phyloP scores from a whole-genome alignment of 2,329 filamentous ascomycete species.

The Rhynchosporium graminicola region DNA sequence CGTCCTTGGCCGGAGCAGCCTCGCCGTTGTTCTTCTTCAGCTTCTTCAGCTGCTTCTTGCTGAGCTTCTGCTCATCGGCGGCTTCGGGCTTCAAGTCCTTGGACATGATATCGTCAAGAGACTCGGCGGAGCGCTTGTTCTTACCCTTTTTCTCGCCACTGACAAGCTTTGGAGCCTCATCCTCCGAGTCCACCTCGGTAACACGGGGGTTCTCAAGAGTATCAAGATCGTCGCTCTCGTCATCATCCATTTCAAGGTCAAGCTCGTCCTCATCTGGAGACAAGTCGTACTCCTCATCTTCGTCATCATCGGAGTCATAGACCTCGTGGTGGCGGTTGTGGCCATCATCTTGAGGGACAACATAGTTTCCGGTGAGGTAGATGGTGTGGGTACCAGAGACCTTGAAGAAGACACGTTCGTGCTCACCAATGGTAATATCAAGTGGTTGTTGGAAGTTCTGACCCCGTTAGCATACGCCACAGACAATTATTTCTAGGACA shows the following conservation, averaged over 20 bases:
- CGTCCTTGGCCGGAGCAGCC: conserved; percentile 62
- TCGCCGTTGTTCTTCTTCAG: conserved; percentile 98
- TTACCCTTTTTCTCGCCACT: conserved; percentile 64
- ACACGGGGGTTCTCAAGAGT: conserved; percentile 77
- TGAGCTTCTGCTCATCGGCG: conserved; percentile 71
- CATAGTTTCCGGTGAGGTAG: conserved; percentile 94
- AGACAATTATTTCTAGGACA: conserved; percentile 37
- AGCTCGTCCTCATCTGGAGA: conserved; percentile 80
- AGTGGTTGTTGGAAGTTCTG: conserved; percentile 95
- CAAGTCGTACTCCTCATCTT: conserved; percentile 76
- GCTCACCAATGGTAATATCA: conserved; percentile 86
- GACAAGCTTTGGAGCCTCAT: conserved; percentile 67
- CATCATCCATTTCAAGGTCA: conserved; percentile 53
- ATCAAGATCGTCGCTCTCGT: conserved; percentile 76
- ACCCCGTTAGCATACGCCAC: conserved; percentile 36
- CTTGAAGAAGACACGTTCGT: conserved; percentile 89
- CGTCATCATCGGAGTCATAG: conserved; percentile 60
- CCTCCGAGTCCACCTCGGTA: conserved; percentile 78
- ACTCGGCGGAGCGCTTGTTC: conserved; percentile 89
- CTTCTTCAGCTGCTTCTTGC: conserved; percentile 98
- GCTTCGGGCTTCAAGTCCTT: conserved; percentile 62
- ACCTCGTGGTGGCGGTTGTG: conserved; percentile 58
- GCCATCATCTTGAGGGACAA: conserved; percentile 66
- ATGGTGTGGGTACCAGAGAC: conserved; percentile 87
- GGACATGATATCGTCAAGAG: conserved; percentile 81